These are phyloP conservation scores for Tetraselmis chui DNA, from an alignment of 139 green algal genomes.

Conservation along the genomic window DNA sequence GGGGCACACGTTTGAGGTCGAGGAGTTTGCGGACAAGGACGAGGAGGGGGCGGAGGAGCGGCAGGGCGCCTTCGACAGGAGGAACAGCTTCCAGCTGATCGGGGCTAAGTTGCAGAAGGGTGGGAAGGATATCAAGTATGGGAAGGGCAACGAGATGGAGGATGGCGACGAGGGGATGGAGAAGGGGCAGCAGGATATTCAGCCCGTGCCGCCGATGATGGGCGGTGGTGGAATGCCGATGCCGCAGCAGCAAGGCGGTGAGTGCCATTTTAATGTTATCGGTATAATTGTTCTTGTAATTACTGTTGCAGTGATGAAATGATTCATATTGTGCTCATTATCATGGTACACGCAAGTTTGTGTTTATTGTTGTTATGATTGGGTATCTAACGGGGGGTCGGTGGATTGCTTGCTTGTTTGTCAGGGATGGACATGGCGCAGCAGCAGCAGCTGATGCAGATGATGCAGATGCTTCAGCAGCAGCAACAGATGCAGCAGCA, in stretches of 20 bases:
- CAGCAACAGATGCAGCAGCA: not conserved
- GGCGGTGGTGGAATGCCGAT: not conserved
- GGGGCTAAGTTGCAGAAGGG: not conserved
- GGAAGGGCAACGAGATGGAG: not conserved
- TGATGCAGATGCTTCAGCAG: not conserved
- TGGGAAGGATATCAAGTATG: not conserved
- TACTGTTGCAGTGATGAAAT: too few relatives aligned
- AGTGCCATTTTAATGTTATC: too few relatives aligned
- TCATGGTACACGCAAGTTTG: too few relatives aligned
- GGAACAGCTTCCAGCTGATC: not conserved
- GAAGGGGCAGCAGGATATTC: not conserved
- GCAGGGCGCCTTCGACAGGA: not conserved
- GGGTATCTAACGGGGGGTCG: too few relatives aligned
- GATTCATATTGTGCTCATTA: too few relatives aligned
- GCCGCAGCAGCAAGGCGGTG: too few relatives aligned
- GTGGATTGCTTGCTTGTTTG: too few relatives aligned
- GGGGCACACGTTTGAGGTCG: constrained; percentile 33
- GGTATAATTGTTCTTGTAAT: too few relatives aligned
- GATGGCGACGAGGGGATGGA: not conserved
- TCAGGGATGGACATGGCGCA: not conserved
- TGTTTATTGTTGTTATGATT: too few relatives aligned
- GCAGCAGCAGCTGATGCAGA: not conserved
- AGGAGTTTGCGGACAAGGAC: constrained; percentile 34
- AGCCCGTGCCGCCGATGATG: not conserved
- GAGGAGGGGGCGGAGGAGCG: constrained; percentile 29